Conservation (phyloP, 345 rosid species). For the Populus deltoides region DNA sequence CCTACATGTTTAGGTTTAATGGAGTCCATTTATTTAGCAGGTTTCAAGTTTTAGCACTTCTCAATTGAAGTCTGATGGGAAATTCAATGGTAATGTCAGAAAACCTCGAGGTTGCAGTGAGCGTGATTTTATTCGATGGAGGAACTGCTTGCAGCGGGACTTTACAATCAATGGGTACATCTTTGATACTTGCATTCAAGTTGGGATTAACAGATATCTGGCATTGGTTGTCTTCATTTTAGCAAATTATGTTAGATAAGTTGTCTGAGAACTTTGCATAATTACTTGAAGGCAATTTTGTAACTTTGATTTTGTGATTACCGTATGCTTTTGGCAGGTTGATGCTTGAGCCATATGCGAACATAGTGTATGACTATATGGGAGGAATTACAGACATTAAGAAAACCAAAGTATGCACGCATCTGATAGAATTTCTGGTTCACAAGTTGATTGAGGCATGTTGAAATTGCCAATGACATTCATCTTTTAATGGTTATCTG, state of each 20-base stretch:
- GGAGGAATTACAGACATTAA: constrained; percentile 78
- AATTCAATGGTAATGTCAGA: constrained; percentile 28
- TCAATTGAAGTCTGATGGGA: constrained; percentile 20
- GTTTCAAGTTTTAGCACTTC: constrained; percentile 68
- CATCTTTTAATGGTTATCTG: constrained; percentile 17
- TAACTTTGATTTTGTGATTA: background rate
- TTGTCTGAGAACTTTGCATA: background rate
- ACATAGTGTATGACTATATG: constrained; percentile 65
- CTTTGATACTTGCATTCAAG: background rate
- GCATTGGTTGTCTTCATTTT: background rate
- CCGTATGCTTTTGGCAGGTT: constrained; percentile 41
- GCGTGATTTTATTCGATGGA: constrained; percentile 60
- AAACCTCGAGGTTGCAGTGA: constrained; percentile 44
- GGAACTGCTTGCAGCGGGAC: constrained; percentile 71
- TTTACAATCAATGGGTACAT: constrained; percentile 76
- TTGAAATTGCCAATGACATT: constrained; percentile 1
- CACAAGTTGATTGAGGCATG: constrained; percentile 15
- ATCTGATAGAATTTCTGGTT: constrained; percentile 27
- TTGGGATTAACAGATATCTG: background rate
- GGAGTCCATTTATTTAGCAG: constrained; percentile 17
- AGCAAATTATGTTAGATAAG: background rate
- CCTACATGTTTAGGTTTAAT: background rate
- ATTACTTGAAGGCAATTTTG: background rate
- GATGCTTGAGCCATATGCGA: constrained; percentile 80
- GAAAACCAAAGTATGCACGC: constrained; percentile 78